Percentiles rank a stretch among this genome's conserved stretches.
These are phyloP conservation scores for Atractiella rhizophila DNA, from an alignment of 768 basidiomycete species.

Conservation along the genomic window DNA sequence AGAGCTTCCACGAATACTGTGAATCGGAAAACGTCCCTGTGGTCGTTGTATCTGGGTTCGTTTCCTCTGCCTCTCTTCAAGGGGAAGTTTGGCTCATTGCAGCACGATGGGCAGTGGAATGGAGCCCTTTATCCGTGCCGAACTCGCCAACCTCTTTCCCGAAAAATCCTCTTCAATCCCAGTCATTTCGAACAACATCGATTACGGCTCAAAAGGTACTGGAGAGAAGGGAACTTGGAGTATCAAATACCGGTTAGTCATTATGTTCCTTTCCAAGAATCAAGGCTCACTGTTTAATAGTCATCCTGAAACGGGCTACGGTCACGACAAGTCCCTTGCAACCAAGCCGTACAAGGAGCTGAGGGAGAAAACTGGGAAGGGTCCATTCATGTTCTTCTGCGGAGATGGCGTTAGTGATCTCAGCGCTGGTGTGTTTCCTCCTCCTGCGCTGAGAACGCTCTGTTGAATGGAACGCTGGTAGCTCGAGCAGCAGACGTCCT, in stretches of 20 bases:
- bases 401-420: slow-evolving; percentile 50
- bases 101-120: slow-evolving; percentile 67
- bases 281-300: slow-evolving; percentile 5
- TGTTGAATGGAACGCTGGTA: slow-evolving; percentile 64
- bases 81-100: slow-evolving; percentile 6
- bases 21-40: slow-evolving; percentile 55
- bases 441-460: slow-evolving; percentile 21
- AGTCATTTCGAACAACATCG: slow-evolving; percentile 81
- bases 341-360: slow-evolving; percentile 71
- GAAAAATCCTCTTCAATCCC: slow-evolving; percentile 48
- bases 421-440: not conserved
- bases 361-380: slow-evolving; percentile 29
- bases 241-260: slow-evolving; percentile 39
- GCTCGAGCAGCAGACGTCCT: slow-evolving; percentile 75
- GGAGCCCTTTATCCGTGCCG: slow-evolving; percentile 75
- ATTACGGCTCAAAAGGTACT: slow-evolving; percentile 37
- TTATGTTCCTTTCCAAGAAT: slow-evolving; percentile 3
- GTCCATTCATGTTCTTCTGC: slow-evolving; percentile 79
- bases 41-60: slow-evolving; percentile 52
- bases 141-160: slow-evolving; percentile 52
- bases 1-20: slow-evolving; percentile 63
- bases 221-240: slow-evolving; percentile 36
- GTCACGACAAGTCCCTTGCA: slow-evolving; percentile 89
- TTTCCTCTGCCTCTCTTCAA: not conserved
- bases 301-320: slow-evolving; percentile 28